Evolutionary conservation across 768 basidiomycete species (phyloP), one percentile per base, ranked within the genome.

Genomic region (Pisolithus sp.): DNA sequence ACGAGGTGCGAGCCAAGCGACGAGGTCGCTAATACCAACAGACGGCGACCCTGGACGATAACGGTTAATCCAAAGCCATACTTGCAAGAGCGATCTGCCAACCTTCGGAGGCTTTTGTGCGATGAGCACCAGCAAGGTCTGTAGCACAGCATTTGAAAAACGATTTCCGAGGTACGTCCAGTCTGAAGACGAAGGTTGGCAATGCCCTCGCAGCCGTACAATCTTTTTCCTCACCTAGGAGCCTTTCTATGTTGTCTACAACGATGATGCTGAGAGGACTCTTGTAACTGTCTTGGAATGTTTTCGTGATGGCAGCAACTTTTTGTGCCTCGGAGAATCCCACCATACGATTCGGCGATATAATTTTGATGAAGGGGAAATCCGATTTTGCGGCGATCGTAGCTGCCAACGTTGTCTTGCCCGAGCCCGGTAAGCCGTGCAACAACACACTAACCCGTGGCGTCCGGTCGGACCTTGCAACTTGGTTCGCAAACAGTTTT

Each of bases 161-260:
- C 93, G 78, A n/a, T 87, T 90, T 2, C 95, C 95, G 71, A 99
- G 86, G 4, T 94, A 92, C 6, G 92, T 93, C 89, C 93, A 99
- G 57, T 98, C 95, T 93, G 17, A 13, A 24, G 10, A 43, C n/a
- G n/a, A 44, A n/a, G 15, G 36, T 37, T 3, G 21, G 47, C 10
- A 13, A 59, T 40, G 41, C 48, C 49, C 18, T 5, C 46, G 26
- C 38, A 20, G 48, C 49, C 20, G 12, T 15, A 13, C 20, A 6
- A 7, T 18, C 17, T 4, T 42, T 1, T 13, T 17, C 64, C 84
- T 54, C 42, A 93, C 93, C 94, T 46, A 99, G 76, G 51, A 99
- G 71, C 34, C 95, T 81, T 69, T 99, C 96, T 53, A 99, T 77
- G 58, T 85, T 93, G 64, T 99, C 96, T 12, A 99, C 86, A 8